phyloP scores from a whole-genome alignment of 768 basidiomycete genomes.

The Suillus luteus region DNA sequence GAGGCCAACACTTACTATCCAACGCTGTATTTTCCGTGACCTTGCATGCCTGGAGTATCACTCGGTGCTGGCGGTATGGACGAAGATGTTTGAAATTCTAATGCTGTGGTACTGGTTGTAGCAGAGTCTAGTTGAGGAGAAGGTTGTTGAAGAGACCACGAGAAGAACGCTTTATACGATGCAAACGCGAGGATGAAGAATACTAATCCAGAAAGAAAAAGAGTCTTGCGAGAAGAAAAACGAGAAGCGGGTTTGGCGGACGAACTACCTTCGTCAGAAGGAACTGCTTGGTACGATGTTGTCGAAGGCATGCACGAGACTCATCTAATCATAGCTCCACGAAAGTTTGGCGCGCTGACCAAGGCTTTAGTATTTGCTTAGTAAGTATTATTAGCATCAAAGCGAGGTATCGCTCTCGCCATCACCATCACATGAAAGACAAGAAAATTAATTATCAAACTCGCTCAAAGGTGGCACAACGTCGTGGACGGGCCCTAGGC shows the following conservation, averaged over 20 bases:
- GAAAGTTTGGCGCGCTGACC: slow-evolving; percentile 7
- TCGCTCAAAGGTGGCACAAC: background rate
- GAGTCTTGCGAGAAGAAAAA: slow-evolving; percentile 28
- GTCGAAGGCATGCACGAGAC: slow-evolving; percentile 23
- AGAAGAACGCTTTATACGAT: slow-evolving; percentile 44
- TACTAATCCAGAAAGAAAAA: slow-evolving; percentile 40
- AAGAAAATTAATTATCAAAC: background rate
- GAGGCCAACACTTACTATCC: slow-evolving; percentile 63
- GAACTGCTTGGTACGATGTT: slow-evolving; percentile 21
- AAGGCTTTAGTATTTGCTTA: too few relatives aligned
- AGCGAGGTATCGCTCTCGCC: background rate
- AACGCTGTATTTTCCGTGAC: slow-evolving; percentile 67
- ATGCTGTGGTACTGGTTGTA: slow-evolving; percentile 17
- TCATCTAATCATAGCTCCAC: background rate
- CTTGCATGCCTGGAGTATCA: slow-evolving; percentile 31
- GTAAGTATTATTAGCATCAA: background rate
- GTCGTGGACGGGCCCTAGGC: background rate
- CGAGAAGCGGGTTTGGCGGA: slow-evolving; percentile 28
- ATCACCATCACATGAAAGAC: background rate
- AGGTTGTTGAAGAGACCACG: slow-evolving; percentile 4
- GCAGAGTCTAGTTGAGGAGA: slow-evolving; percentile 7
- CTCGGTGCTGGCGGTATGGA: slow-evolving; percentile 13
- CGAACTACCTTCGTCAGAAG: slow-evolving; percentile 20
- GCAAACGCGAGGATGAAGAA: slow-evolving; percentile 37
- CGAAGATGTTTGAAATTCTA: slow-evolving; percentile 11